Conservation (phyloP, 1,139 yeast species). For the Protomyces inundatus region DNA sequence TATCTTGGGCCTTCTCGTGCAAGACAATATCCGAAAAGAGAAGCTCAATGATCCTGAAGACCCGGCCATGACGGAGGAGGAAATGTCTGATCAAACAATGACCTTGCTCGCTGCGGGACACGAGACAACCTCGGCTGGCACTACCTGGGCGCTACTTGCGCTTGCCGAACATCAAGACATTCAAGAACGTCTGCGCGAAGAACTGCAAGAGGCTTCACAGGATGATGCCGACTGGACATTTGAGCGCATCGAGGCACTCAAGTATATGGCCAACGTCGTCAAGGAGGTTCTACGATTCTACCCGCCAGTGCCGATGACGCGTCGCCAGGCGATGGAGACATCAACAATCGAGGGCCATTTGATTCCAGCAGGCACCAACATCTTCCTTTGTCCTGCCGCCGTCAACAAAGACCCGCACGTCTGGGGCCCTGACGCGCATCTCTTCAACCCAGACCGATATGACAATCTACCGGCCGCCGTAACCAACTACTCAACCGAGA, state of each 20-base stretch:
- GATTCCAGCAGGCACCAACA: conserved; percentile 28
- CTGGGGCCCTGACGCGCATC: conserved; percentile 32
- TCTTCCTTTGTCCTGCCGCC: conserved; percentile 25
- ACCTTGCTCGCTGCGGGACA: conserved; percentile 32
- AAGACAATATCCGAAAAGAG: conserved; percentile 28
- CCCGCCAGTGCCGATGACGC: conserved; percentile 37
- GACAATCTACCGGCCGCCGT: conserved; percentile 26
- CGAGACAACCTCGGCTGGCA: conserved; percentile 31
- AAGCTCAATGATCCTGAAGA: conserved; percentile 28
- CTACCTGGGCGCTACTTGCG: conserved; percentile 29
- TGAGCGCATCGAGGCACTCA: conserved; percentile 28
- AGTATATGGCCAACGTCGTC: conserved; percentile 33
- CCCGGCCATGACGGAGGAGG: conserved; percentile 28
- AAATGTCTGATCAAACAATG: conserved; percentile 28
- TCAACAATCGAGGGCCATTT: conserved; percentile 17
- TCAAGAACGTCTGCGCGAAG: conserved; percentile 30
- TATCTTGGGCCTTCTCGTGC: conserved; percentile 28
- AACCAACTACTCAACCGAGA: conserved; percentile 28
- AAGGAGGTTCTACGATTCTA: conserved; percentile 36
- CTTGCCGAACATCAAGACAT: conserved; percentile 27
- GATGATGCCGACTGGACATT: conserved; percentile 11
- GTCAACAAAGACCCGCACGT: conserved; percentile 27
- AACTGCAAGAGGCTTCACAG: conserved; percentile 27
- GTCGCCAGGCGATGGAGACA: conserved; percentile 36
- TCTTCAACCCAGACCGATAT: conserved; percentile 32